Evolutionary conservation across 768 basidiomycete genomes (phyloP), one percentile per base, ranked within the genome.

Genomic region (Boletus patriciae): DNA sequence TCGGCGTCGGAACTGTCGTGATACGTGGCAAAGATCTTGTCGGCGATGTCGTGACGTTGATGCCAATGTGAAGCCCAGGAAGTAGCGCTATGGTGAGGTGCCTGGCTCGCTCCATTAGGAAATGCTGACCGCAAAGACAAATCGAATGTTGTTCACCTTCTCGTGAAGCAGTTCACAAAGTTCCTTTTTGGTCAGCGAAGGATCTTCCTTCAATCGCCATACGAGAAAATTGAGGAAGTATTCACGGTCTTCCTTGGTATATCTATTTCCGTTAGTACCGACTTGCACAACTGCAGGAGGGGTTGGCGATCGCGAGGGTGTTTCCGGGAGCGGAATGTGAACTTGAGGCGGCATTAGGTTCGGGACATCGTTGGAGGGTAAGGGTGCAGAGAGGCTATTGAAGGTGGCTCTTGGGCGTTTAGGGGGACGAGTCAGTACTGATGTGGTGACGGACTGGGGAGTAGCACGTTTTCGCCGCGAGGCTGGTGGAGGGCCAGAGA

Each of bases 21-120:
- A 45, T 72, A 72, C 2, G 70, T 58, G 3, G 71, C 67, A 19
- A 86, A 64, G 27, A 86, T 85, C 63, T 86, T 84, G 62, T 87
- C 87, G 1, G 85, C 84, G 27, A 87, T 66, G 61, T 87, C 85
- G 54, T 87, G 83, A 52, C 83, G 77, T 51, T 78, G 78, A 7
- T 78, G 80, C 87, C 87, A 89, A 62, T 85, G 81, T n/a, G 83
- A 80, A 23, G 74, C 73, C 87, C 87, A 89, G 1, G 86, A 88
- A 33, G 70, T 71, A n/a, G 74, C 63, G 38, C 72, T 80, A 62
- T 89, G 87, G 69, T 88, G 85, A 34, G 86, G 84, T n/a, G 78
- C 84, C 87, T 88, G 59, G 36, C 41, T 43, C 52, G 38, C 50
- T 51, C 62, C 43, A 27, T 68, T 41, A 61, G 52, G 18, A 16